Conservation (phyloP, 2,329 filamentous ascomycete genomes). For the Tolypocladium pustulatum region DNA sequence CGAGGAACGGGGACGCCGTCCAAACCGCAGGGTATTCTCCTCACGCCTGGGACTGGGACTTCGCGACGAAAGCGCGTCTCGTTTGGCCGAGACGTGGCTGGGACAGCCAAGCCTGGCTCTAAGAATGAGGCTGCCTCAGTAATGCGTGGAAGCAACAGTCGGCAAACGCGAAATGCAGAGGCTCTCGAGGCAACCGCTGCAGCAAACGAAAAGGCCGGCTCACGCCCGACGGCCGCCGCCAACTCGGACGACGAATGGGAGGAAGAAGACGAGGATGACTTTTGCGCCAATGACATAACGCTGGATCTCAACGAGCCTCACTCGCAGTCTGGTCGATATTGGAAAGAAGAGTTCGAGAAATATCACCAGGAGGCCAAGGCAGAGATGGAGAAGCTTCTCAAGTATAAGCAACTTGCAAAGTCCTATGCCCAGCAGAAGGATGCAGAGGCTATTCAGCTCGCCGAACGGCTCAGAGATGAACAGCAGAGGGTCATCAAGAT, state of each 20-base stretch:
- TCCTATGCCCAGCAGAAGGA: constrained; percentile 72
- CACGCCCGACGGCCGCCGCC: constrained; percentile 2
- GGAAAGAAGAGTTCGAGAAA: constrained; percentile 67
- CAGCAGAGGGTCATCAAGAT: constrained; percentile 53
- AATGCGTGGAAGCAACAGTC: constrained; percentile 4
- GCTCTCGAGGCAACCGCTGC: constrained; percentile 30
- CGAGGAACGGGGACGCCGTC: constrained; percentile 32
- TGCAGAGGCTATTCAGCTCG: constrained; percentile 54
- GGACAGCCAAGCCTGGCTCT: constrained; percentile 24
- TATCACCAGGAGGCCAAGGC: constrained; percentile 63
- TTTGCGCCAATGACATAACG: constrained; percentile 50
- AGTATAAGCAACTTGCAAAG: constrained; percentile 71
- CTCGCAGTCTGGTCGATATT: constrained; percentile 66
- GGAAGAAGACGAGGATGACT: constrained; percentile 34
- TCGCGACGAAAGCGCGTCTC: constrained; percentile 54
- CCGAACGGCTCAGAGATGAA: constrained; percentile 56
- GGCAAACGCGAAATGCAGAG: constrained; percentile 30
- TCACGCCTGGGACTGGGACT: constrained; percentile 53
- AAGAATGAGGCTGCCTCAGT: constrained; percentile 20
- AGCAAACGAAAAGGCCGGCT: background rate
- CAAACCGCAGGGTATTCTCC: constrained; percentile 47
- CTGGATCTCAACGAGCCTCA: constrained; percentile 63
- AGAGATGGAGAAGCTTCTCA: constrained; percentile 68
- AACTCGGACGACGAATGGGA: constrained; percentile 41
- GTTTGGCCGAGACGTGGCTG: constrained; percentile 46